phyloP scores from a whole-genome alignment of 306 rosid species.

The Cucumis cinereus region DNA sequence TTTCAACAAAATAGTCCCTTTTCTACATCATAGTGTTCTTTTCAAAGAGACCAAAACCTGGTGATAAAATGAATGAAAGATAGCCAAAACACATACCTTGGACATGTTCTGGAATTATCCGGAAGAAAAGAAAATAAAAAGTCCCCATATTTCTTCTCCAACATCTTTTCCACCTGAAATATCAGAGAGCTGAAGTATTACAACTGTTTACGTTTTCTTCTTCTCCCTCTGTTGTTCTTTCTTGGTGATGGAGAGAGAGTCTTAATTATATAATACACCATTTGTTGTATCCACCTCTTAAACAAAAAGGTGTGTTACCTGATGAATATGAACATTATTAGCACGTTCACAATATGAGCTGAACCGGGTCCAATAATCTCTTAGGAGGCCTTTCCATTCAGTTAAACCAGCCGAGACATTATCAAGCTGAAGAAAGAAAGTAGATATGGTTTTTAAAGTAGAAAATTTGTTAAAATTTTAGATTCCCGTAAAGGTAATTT shows the following conservation, averaged over 20 bases:
- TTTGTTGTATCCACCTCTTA: not conserved
- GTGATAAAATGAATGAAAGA: not conserved
- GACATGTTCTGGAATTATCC: conserved; percentile 55
- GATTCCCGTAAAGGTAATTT: not conserved
- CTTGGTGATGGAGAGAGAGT: not conserved
- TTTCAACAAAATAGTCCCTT: not conserved
- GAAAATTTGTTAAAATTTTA: not conserved
- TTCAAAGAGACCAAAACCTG: not conserved
- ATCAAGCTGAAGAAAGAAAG: conserved; percentile 56
- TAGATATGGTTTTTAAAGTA: not conserved
- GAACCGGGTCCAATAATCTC: conserved; percentile 91
- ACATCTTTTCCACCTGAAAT: conserved; percentile 89
- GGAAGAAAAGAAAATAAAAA: conserved; percentile 62
- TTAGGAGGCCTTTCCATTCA: conserved; percentile 96
- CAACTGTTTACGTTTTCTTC: not conserved
- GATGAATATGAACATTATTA: conserved; percentile 62
- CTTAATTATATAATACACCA: not conserved
- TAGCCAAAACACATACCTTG: conserved; percentile 41
- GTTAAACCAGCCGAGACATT: conserved; percentile 93
- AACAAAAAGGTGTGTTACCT: conserved; percentile 27
- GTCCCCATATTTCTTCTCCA: conserved; percentile 74
- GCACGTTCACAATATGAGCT: conserved; percentile 68
- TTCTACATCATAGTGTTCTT: not conserved
- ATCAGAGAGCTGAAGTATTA: not conserved
- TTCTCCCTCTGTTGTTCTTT: not conserved